These are phyloP conservation scores for Moesziomyces sp. DNA, from an alignment of 1,284 basidiomycete species.

Conservation along the genomic window DNA sequence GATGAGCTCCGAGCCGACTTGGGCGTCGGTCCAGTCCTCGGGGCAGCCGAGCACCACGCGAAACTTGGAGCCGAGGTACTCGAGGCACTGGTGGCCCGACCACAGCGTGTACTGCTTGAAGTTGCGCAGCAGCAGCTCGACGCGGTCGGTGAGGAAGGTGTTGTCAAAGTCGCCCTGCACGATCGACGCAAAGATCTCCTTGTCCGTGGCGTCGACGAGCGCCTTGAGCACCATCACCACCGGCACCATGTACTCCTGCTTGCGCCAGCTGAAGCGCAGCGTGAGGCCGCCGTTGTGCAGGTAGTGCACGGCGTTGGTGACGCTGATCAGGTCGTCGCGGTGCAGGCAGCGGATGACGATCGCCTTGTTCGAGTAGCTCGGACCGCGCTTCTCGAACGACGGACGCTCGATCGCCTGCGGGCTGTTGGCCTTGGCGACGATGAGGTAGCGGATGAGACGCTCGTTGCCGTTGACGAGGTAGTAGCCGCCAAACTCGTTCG, in stretches of 20 bases:
- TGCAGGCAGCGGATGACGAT: constrained; percentile 94
- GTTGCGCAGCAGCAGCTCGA: constrained; percentile 92
- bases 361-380: constrained; percentile 91
- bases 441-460: constrained; percentile 95
- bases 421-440: constrained; percentile 88
- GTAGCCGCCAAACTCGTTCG: constrained; percentile 98
- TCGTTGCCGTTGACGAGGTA: constrained; percentile 99
- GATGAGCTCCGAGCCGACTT: constrained; percentile 85
- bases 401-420: constrained; percentile 86
- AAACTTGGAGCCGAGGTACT: constrained; percentile 98
- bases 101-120: constrained; percentile 87
- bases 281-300: constrained; percentile 95
- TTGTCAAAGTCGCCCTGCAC: constrained; percentile 97
- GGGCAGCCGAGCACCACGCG: constrained; percentile 89
- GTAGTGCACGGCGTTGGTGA: constrained; percentile 95
- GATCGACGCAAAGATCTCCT: constrained; percentile 97
- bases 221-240: constrained; percentile 97
- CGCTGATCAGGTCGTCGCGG: constrained; percentile 61
- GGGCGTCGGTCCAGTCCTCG: constrained; percentile 89
- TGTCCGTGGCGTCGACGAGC: constrained; percentile 88
- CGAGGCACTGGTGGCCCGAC: constrained; percentile 91
- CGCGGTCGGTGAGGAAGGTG: constrained; percentile 96
- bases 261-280: constrained; percentile 94
- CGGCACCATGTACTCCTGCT: constrained; percentile 98
- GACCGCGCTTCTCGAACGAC: constrained; percentile 89